Evolutionary conservation across 2,329 filamentous ascomycete species (phyloP), one percentile per base, ranked within the genome.

Genomic region (Fusarium coffeatum): DNA sequence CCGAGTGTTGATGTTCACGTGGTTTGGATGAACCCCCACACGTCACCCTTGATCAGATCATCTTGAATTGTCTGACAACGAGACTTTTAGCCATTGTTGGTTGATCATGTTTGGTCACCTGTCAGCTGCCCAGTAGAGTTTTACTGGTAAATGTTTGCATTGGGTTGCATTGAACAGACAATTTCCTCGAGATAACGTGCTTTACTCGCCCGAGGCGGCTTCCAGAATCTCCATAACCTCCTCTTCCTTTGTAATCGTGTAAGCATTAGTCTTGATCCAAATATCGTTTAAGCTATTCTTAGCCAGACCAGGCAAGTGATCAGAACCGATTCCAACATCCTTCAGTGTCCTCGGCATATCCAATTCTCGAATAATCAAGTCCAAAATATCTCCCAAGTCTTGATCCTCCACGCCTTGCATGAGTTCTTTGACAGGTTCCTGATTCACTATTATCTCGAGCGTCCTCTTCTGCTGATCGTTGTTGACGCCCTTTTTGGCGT

Each of bases 21-120:
- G 57, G 28, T 28, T 48, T 40, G 18, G 23, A 12, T 16, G 34
- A 66, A 43, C 47, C 63, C 62, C 63, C 63, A 66, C 63, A 37
- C 7, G 18, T 43, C 23, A 47, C 23, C 25, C 55, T 64, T 13
- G 42, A 55, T 66, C 63, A 66, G 43, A 66, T 66, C 63, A 66
- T 66, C 15, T 41, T 23, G 16, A 20, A 48, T 25, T 27, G 15
- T 22, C n/a, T n/a, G 37, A 66, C 15, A 66, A 54, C 30, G 20
- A 54, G 37, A 27, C 22, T 34, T 37, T n/a, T 23, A 10, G 27
- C 18, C 3, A 15, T 27, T 40, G 15, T 47, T 40, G 15, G 27
- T 22, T 25, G 23, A 18, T 20, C 5, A 28, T 15, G 5, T 41
- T 16, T 7, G 25, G 5, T 5, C 15, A 41, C 15, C 9, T 46